Evolutionary conservation across 2,329 filamentous ascomycete genomes (phyloP).

Genomic region (Graphilbum sp.): DNA sequence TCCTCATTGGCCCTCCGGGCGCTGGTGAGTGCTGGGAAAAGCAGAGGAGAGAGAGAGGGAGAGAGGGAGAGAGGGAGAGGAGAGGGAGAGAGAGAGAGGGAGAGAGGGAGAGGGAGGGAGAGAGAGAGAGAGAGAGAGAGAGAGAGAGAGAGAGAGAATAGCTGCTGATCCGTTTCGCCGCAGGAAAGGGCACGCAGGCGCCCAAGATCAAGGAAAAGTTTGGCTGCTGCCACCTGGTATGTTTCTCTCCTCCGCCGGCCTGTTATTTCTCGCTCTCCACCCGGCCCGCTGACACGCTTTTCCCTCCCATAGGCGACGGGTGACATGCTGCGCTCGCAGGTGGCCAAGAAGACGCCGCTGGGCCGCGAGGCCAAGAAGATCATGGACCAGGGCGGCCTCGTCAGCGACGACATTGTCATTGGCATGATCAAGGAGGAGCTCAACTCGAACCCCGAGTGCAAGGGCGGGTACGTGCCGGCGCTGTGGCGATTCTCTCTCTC

Average conservation of each 20-base stretch:
- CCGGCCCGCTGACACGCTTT: constrained; percentile 5
- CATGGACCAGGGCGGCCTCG: constrained; percentile 95
- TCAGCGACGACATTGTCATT: constrained; percentile 98
- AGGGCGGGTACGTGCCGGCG: constrained; percentile 55
- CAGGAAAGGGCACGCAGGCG: constrained; percentile 97
- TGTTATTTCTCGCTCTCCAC: too few relatives aligned
- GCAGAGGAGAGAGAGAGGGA: too few relatives aligned
- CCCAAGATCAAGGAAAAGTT: constrained; percentile 98
- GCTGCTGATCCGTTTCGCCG: too few relatives aligned
- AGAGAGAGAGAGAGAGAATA: too few relatives aligned
- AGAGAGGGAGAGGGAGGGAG: too few relatives aligned
- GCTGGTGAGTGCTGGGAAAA: constrained; percentile 60
- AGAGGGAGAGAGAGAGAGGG: too few relatives aligned
- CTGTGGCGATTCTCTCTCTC: constrained; percentile 15
- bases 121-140: too few relatives aligned
- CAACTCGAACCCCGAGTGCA: constrained; percentile 85
- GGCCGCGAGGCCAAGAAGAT: constrained; percentile 99
- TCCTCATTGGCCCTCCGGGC: constrained; percentile 92
- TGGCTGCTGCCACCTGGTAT: constrained; percentile 89
- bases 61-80: too few relatives aligned
- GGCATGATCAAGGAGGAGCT: constrained; percentile 99
- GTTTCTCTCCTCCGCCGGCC: constrained; percentile 1
- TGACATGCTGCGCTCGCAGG: constrained; percentile 97
- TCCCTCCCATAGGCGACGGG: constrained; percentile 70
- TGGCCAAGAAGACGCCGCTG: constrained; percentile 89